Base-by-base conservation (phyloP, 768 basidiomycete genomes). In the Psilocybe tampanensis region DNA sequence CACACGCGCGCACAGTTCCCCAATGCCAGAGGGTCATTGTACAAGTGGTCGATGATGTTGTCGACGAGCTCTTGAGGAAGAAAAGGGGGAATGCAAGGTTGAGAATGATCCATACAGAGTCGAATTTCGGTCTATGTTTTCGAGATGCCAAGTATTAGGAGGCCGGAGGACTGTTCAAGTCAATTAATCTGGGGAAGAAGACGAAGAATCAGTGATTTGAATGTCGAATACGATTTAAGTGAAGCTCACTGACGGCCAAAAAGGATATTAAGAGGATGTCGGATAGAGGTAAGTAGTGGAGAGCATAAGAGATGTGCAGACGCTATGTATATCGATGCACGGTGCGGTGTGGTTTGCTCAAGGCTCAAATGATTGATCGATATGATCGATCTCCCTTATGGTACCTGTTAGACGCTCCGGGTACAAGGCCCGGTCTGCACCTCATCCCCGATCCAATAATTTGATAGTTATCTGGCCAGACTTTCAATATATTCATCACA, bases 1-100 rank as follows among this genome's bases (percentile, higher is more conserved):
- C 69, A 72, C 2, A 78, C 75, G 47, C 70, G 69, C 2, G 77
- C 68, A 55, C 78, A 80, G 34, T 54, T 54, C 42, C 50, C 61
- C 44, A 80, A 64, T 18, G 72, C 59, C 39, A 50, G 3, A 18
- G 58, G 59, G 54, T 77, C 72, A 60, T 74, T 69, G 64, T 74
- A 63, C 33, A 80, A 68, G 58, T 79, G 70, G 69, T 80, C 80
- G 64, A 81, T 69, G 61, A 80, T 75, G 54, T 74, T 66, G 70
- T 80, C 80, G n/a, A 77, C 70, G 42, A 79, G 74, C 62, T 80
- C 79, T 61, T 80, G 79, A 1, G 79, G 79, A 9, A 80, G 71
- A 32, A 55, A 62, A 23, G 63, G 64, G 18, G 64, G 47, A 45
- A 60, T 42, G 19, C 60, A 63, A 44, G 59, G 52, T 36, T 60